A percentile compares a stretch with the other conserved stretches of the same genome.
phyloP scores from a whole-genome alignment of 2,329 filamentous ascomycete species.

The Blastomyces silverae region DNA sequence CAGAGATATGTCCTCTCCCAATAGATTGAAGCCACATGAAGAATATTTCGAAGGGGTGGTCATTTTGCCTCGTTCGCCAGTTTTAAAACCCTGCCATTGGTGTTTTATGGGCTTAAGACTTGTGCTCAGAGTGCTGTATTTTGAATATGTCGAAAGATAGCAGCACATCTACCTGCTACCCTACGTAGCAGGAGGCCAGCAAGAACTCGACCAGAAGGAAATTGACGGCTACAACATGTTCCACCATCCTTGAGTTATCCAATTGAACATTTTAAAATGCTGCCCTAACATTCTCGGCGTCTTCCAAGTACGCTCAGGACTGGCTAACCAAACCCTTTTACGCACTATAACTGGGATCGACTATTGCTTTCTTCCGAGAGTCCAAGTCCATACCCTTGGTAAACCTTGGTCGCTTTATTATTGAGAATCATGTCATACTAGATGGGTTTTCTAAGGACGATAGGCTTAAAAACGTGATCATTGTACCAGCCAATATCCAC shows the following conservation, averaged over 20 bases:
- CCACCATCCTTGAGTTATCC: not conserved
- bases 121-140: not conserved
- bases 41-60: not conserved
- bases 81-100: slow-evolving; percentile 9
- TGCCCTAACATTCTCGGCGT: not conserved
- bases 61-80: not conserved
- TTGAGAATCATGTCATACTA: not conserved
- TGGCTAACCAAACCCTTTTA: not conserved
- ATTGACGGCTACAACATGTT: not conserved
- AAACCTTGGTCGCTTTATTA: not conserved
- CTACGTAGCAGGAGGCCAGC: not conserved
- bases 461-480: not conserved
- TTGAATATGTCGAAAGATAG: not conserved
- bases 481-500: not conserved
- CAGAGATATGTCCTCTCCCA: not conserved
- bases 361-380: not conserved
- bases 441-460: not conserved
- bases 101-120: not conserved
- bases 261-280: not conserved
- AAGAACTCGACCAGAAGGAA: not conserved
- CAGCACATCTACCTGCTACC: not conserved
- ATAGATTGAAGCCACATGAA: slow-evolving; percentile 1
- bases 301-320: not conserved
- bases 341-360: not conserved
- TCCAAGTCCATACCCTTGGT: not conserved